Percentiles rank a stretch among this genome's conserved stretches.
Conservation (phyloP, 805 yeast species). For the Ogataea allantospora region DNA sequence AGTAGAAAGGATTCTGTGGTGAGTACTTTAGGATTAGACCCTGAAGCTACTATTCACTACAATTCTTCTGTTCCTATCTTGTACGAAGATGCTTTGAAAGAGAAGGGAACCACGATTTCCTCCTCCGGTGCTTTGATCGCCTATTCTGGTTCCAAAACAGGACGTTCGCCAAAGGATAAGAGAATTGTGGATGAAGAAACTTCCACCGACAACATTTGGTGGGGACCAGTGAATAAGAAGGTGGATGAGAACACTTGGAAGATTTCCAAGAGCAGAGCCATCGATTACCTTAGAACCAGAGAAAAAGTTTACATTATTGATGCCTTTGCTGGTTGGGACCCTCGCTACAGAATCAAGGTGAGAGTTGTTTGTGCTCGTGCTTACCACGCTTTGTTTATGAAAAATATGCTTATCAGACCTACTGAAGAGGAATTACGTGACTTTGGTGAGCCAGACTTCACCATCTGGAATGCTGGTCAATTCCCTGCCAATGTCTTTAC, state of each 20-base stretch:
- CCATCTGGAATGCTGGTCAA: constrained; percentile 97
- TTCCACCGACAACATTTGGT: constrained; percentile 85
- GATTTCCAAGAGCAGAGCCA: constrained; percentile 93
- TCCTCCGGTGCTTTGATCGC: constrained; percentile 95
- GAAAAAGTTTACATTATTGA: constrained; percentile 92
- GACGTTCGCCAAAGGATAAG: constrained; percentile 97
- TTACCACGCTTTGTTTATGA: constrained; percentile 96
- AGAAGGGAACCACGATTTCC: constrained; percentile 86
- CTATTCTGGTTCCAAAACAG: constrained; percentile 92
- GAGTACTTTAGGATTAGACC: constrained; percentile 45
- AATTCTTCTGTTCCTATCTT: constrained; percentile 90
- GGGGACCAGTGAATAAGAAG: constrained; percentile 99
- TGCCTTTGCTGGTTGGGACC: constrained; percentile 99
- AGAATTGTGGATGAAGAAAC: constrained; percentile 94
- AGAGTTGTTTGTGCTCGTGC: constrained; percentile 98
- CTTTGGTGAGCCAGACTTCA: constrained; percentile 97
- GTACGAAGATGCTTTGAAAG: constrained; percentile 91
- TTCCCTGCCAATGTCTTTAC: constrained; percentile 98
- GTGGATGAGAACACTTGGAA: constrained; percentile 93
- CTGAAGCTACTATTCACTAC: constrained; percentile 72
- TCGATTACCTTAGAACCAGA: constrained; percentile 94
- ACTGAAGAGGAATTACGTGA: constrained; percentile 80
- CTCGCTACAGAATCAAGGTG: constrained; percentile 92
- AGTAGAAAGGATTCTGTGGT: constrained; percentile 32
- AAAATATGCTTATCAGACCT: constrained; percentile 96